Evolutionary conservation across 164 flowering plant species (phyloP).

Genomic region (Stephania japonica): DNA sequence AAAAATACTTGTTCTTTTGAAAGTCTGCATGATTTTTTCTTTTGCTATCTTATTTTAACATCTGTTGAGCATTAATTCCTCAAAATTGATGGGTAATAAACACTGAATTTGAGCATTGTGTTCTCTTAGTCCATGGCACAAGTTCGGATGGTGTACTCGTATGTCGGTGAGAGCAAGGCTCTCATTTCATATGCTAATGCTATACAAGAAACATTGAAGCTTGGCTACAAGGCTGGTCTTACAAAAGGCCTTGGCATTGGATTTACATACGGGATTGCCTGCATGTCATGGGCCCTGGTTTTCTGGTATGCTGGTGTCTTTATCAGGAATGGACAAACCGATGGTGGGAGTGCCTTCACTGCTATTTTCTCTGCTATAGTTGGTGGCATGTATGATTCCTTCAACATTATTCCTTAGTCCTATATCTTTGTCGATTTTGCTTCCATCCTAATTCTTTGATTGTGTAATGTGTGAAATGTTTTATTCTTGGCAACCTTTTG

Average conservation of each 20-base stretch:
- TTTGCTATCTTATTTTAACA: neutral
- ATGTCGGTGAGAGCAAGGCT: conserved; percentile 90
- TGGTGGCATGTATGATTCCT: conserved; percentile 88
- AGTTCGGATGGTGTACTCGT: conserved; percentile 90
- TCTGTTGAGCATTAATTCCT: neutral
- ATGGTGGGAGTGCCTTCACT: conserved; percentile 97
- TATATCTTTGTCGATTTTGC: neutral
- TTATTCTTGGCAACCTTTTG: neutral
- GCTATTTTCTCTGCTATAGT: conserved; percentile 98
- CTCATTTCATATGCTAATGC: conserved; percentile 80
- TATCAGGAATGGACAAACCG: conserved; percentile 82
- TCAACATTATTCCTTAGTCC: neutral
- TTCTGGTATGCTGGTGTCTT: conserved; percentile 99
- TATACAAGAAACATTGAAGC: conserved; percentile 78
- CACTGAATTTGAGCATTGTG: neutral
- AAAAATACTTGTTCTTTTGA: neutral
- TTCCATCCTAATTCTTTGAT: neutral
- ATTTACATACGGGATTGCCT: conserved; percentile 92
- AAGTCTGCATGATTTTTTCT: neutral
- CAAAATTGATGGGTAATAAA: neutral
- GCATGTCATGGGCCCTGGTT: conserved; percentile 99
- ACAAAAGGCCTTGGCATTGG: conserved; percentile 97
- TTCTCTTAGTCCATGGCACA: conserved; percentile 78
- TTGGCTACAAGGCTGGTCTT: conserved; percentile 97
- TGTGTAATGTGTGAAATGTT: neutral